Evolutionary conservation across 805 yeast species (phyloP).

Genomic region (Starmerella ratchasimensis): DNA sequence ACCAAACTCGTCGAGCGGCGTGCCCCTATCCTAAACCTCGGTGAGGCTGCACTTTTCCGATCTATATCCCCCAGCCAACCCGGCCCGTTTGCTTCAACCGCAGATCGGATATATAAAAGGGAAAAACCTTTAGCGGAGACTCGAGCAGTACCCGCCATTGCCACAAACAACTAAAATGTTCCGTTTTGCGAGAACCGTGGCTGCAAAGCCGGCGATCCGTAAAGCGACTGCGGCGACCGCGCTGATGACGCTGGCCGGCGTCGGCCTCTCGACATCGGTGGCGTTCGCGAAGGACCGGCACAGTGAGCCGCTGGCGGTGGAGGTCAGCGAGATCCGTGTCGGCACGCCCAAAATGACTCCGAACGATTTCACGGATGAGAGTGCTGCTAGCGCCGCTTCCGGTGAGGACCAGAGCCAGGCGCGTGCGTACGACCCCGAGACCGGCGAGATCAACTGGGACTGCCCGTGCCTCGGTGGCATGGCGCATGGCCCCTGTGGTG

Average conservation of each 20-base stretch:
- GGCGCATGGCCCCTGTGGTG: conserved; percentile 99
- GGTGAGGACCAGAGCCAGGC: not conserved
- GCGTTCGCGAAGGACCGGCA: conserved; percentile 4
- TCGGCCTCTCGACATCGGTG: conserved; percentile 1
- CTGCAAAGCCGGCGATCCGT: not conserved
- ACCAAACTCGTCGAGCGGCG: too few species aligned
- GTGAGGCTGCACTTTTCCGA: too few species aligned
- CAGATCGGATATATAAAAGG: too few species aligned
- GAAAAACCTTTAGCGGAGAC: too few species aligned
- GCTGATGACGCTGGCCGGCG: not conserved
- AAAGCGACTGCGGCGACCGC: not conserved
- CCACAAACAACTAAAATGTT: too few species aligned
- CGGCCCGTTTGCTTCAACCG: too few species aligned
- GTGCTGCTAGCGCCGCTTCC: not conserved
- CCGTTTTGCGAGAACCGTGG: not conserved
- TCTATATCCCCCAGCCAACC: too few species aligned
- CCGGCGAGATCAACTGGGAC: conserved; percentile 99
- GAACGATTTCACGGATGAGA: conserved; percentile 1
- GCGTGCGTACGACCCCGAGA: conserved; percentile 71
- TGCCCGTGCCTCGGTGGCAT: conserved; percentile 99
- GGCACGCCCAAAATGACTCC: conserved; percentile 8
- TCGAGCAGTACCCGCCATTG: too few species aligned
- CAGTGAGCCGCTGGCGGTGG: conserved; percentile 1
- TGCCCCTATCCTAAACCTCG: too few species aligned
- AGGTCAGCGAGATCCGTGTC: conserved; percentile 1